These are phyloP conservation scores for Aspergillus quadricinctus DNA, from an alignment of 2,329 filamentous ascomycete species.

Conservation along the genomic window DNA sequence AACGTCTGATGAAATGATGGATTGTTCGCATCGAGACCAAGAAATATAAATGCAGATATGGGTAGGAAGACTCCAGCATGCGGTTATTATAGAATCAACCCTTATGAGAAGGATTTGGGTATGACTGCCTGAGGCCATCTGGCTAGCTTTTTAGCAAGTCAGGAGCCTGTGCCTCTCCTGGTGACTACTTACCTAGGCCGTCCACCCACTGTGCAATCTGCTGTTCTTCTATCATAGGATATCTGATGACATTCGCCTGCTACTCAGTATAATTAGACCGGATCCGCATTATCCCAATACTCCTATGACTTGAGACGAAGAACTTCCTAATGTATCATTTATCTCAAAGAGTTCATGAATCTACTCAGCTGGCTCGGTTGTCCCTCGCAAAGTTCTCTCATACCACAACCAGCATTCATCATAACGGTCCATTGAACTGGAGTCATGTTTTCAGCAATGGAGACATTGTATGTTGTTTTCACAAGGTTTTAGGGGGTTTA, in stretches of 20 bases:
- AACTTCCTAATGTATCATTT: constrained; percentile 9
- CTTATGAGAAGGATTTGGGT: background rate
- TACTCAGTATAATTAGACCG: background rate
- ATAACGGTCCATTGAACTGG: constrained; percentile 40
- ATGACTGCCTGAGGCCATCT: background rate
- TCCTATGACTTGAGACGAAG: background rate
- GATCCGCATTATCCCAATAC: background rate
- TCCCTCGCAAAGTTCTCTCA: constrained; percentile 43
- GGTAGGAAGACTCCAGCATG: background rate
- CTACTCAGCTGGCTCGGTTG: constrained; percentile 19
- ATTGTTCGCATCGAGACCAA: background rate
- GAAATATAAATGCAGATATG: background rate
- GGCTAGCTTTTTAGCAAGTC: background rate
- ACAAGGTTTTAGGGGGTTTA: constrained; percentile 18
- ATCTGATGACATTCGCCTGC: background rate
- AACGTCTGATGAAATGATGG: background rate
- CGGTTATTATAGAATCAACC: background rate
- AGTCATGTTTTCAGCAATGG: constrained; percentile 38
- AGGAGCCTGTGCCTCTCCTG: no score
- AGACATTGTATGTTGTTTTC: constrained; percentile 34
- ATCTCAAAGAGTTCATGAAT: constrained; percentile 7
- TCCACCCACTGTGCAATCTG: background rate
- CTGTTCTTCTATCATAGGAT: background rate
- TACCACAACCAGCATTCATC: constrained; percentile 34
- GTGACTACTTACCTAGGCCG: no score